Percentiles rank a stretch among this genome's conserved stretches.
These are phyloP conservation scores for Cladophialophora psammophila DNA, from an alignment of 2,329 filamentous ascomycete genomes.

Conservation along the genomic window DNA sequence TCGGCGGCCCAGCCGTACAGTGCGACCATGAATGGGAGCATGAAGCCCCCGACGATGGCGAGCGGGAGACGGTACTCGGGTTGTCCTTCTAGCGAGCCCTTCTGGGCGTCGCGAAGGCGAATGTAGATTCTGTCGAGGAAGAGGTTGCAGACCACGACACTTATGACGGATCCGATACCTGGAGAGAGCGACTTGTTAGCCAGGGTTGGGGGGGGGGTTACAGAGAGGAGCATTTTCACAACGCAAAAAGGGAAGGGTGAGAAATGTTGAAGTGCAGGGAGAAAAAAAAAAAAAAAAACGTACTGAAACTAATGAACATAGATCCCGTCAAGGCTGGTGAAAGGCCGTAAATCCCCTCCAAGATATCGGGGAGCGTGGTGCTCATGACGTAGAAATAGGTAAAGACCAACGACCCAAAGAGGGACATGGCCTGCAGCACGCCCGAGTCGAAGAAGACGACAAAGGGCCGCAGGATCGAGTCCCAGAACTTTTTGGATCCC, in stretches of 20 bases:
- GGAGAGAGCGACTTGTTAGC: constrained; percentile 1
- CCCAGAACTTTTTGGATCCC: constrained; percentile 44
- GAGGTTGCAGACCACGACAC: constrained; percentile 38
- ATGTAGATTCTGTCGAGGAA: constrained; percentile 38
- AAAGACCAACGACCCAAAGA: constrained; percentile 57
- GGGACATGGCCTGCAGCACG: constrained; percentile 58
- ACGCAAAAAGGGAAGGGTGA: neutral
- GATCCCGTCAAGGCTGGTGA: constrained; percentile 41
- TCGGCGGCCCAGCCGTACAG: constrained; percentile 39
- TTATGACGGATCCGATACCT: constrained; percentile 41
- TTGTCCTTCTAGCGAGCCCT: constrained; percentile 42
- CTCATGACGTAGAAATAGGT: constrained; percentile 55
- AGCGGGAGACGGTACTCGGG: constrained; percentile 56
- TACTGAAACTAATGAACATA: constrained; percentile 39
- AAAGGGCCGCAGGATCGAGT: constrained; percentile 60
- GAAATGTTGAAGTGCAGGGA: neutral
- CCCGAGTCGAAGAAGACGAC: constrained; percentile 65
- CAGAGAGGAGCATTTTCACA: neutral
- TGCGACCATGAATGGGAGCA: constrained; percentile 38
- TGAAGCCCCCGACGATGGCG: constrained; percentile 55
- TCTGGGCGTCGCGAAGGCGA: constrained; percentile 44
- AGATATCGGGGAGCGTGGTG: constrained; percentile 48
- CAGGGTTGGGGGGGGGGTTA: too few species aligned
- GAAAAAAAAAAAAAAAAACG: constrained; percentile 11
- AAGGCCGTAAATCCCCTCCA: constrained; percentile 43